phyloP scores from a whole-genome alignment of 2,329 filamentous ascomycete genomes.

The Ustilaginoidea virens region DNA sequence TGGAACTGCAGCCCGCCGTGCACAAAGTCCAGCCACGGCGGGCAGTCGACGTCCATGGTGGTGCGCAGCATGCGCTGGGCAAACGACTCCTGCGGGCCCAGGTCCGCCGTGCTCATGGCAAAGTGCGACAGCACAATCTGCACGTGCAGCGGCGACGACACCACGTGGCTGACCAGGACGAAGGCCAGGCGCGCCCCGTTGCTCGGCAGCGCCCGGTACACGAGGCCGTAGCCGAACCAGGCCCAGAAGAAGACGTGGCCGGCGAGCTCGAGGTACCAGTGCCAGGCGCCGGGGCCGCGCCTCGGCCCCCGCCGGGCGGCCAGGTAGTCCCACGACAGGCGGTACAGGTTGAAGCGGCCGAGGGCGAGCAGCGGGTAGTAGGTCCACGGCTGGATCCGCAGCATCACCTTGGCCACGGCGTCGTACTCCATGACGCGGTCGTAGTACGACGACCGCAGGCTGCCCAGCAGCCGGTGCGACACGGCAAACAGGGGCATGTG shows the following conservation, averaged over 20 bases:
- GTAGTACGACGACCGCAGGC: conserved; percentile 68
- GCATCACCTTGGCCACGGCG: conserved; percentile 49
- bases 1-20: conserved; percentile 85
- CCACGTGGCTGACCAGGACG: conserved; percentile 64
- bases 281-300: conserved; percentile 69
- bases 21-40: conserved; percentile 75
- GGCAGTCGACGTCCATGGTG: conserved; percentile 87
- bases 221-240: conserved; percentile 71
- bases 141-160: conserved; percentile 69
- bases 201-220: conserved; percentile 59
- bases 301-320: conserved; percentile 53
- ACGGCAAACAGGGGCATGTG: conserved; percentile 82
- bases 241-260: conserved; percentile 73
- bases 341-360: conserved; percentile 78
- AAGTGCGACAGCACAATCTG: conserved; percentile 90
- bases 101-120: conserved; percentile 79
- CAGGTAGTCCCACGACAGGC: conserved; percentile 66
- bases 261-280: conserved; percentile 61
- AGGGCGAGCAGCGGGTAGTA: conserved; percentile 74
- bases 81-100: conserved; percentile 74
- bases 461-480: conserved; percentile 63
- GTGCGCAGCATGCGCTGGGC: conserved; percentile 83
- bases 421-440: conserved; percentile 69
- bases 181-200: conserved; percentile 56
- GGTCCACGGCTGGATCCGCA: conserved; percentile 63